phyloP scores from a whole-genome alignment of 2,329 filamentous ascomycete genomes.

The Xylariaceae sp. region DNA sequence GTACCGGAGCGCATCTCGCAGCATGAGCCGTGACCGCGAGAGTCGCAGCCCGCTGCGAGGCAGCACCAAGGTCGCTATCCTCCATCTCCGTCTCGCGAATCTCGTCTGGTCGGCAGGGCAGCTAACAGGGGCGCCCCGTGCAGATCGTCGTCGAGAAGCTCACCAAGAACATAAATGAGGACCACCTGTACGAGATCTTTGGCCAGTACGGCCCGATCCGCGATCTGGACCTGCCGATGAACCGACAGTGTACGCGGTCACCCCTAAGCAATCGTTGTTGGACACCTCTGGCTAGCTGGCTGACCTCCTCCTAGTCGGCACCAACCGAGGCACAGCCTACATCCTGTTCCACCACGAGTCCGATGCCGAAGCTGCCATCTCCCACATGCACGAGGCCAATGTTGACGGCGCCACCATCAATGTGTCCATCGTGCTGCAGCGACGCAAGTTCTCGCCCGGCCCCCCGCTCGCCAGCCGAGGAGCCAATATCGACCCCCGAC shows the following conservation, averaged over 20 bases:
- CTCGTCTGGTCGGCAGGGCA: background rate
- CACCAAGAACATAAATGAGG: constrained; percentile 88
- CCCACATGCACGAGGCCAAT: constrained; percentile 97
- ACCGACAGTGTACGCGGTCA: constrained; percentile 67
- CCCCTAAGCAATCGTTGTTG: constrained; percentile 3
- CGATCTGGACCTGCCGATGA: constrained; percentile 85
- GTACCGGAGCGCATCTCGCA: constrained; percentile 18
- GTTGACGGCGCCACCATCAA: constrained; percentile 75
- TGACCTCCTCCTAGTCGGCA: too few species aligned
- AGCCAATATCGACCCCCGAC: constrained; percentile 50
- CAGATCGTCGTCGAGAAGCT: constrained; percentile 94
- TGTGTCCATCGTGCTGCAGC: constrained; percentile 81
- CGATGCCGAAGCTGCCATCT: constrained; percentile 80
- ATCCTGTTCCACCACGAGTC: constrained; percentile 72
- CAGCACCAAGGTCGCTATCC: constrained; percentile 21
- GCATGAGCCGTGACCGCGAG: constrained; percentile 18
- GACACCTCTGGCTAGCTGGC: too few species aligned
- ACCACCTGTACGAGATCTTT: constrained; percentile 87
- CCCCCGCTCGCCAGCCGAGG: constrained; percentile 64
- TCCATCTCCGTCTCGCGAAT: background rate
- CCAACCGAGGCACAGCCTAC: constrained; percentile 89
- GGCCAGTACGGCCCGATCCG: constrained; percentile 77
- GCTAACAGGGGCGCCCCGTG: constrained; percentile 1
- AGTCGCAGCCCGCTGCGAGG: constrained; percentile 23
- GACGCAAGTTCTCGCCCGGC: constrained; percentile 71